phyloP scores from a whole-genome alignment of 1,284 basidiomycete species.

The Fistulinella staudtii region DNA sequence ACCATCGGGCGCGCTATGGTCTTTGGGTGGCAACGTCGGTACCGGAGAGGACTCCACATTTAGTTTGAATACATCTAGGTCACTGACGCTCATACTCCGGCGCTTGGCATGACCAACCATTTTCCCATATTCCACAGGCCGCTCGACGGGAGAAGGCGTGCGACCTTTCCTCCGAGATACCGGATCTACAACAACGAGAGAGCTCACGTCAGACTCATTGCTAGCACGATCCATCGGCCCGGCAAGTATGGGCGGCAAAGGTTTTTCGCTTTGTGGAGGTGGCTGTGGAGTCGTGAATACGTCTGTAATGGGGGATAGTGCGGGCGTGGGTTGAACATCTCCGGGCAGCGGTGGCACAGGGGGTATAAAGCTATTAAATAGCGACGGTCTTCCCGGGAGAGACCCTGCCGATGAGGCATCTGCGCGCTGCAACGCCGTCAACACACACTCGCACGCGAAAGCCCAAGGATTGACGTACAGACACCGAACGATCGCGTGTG shows the following conservation, averaged over 20 bases:
- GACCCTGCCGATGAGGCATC: too few species aligned
- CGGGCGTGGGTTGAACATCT: slow-evolving; percentile 37
- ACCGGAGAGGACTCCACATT: slow-evolving; percentile 36
- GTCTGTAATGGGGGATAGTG: slow-evolving; percentile 47
- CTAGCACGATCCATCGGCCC: slow-evolving; percentile 36
- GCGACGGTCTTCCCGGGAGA: slow-evolving; percentile 25
- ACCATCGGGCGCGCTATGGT: slow-evolving; percentile 24
- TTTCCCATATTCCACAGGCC: slow-evolving; percentile 28
- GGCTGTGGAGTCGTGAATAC: slow-evolving; percentile 42
- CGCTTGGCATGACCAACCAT: slow-evolving; percentile 44
- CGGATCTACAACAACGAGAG: slow-evolving; percentile 53
- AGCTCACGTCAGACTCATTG: slow-evolving; percentile 47
- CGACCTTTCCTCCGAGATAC: slow-evolving; percentile 34
- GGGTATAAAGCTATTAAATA: slow-evolving; percentile 53
- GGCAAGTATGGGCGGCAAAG: slow-evolving; percentile 55
- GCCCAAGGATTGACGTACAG: slow-evolving; percentile 44
- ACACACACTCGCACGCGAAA: slow-evolving; percentile 6
- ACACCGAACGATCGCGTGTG: slow-evolving; percentile 67
- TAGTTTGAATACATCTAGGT: slow-evolving; percentile 55
- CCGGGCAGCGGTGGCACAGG: slow-evolving; percentile 68
- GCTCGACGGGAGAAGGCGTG: slow-evolving; percentile 23
- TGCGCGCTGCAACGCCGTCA: slow-evolving; percentile 41
- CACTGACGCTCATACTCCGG: slow-evolving; percentile 72
- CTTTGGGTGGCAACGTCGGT: slow-evolving; percentile 36
- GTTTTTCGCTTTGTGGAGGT: slow-evolving; percentile 42